These are phyloP conservation scores for Zygoascus meyerae DNA, from an alignment of 1,139 yeast species.

Conservation along the genomic window DNA sequence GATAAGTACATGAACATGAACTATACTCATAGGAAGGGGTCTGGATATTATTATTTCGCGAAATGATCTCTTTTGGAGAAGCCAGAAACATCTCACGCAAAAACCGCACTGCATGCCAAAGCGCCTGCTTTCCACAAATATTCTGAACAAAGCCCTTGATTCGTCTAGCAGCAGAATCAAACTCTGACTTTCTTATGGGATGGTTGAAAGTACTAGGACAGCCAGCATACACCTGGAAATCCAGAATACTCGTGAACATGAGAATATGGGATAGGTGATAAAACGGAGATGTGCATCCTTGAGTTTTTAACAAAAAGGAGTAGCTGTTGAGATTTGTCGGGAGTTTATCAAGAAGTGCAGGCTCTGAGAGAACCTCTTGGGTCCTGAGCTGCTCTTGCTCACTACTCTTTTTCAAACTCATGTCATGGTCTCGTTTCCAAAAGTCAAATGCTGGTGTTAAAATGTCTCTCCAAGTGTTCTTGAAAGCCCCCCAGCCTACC, in stretches of 20 bases:
- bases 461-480: constrained; percentile 57
- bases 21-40: constrained; percentile 14
- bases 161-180: constrained; percentile 41
- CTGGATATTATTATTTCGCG: constrained; percentile 8
- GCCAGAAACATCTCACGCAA: constrained; percentile 26
- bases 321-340: constrained; percentile 10
- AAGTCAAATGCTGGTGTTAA: constrained; percentile 57
- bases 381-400: constrained; percentile 8
- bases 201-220: constrained; percentile 81
- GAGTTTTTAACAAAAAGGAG: constrained; percentile 19
- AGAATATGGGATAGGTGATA: constrained; percentile 57
- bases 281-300: constrained; percentile 29
- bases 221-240: constrained; percentile 73
- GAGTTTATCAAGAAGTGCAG: constrained; percentile 12
- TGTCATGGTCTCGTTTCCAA: constrained; percentile 38
- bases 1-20: constrained; percentile 17
- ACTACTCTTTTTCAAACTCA: constrained; percentile 13
- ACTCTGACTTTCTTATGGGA: constrained; percentile 50
- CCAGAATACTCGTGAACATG: constrained; percentile 67
- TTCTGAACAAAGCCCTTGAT: constrained; percentile 16
- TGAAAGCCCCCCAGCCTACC: constrained; percentile 39
- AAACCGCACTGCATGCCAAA: constrained; percentile 28
- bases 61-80: constrained; percentile 15
- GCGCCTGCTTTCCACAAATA: constrained; percentile 21
- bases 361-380: background rate